A percentile compares a stretch with the other conserved stretches of the same genome.
Conservation (phyloP, 2,329 filamentous ascomycete species). For the Plectosphaerella plurivora region DNA sequence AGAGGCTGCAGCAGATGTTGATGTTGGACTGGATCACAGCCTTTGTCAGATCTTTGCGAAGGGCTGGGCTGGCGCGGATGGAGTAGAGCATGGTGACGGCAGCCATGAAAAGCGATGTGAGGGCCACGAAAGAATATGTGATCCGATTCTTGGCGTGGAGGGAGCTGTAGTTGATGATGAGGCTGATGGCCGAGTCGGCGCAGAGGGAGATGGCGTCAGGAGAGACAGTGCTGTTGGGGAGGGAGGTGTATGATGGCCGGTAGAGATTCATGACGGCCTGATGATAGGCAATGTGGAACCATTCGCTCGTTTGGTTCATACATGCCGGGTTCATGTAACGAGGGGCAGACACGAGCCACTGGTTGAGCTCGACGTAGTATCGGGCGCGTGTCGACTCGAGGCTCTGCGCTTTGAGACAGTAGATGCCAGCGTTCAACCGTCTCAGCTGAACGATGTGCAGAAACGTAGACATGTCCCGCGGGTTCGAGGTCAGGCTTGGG, state of each 20-base stretch:
- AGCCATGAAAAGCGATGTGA: constrained; percentile 21
- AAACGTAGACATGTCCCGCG: constrained; percentile 16
- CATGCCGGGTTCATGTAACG: constrained; percentile 15
- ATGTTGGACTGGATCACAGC: constrained; percentile 5
- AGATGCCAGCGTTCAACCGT: constrained; percentile 16
- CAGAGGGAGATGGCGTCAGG: constrained; percentile 9
- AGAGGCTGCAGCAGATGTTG: neutral
- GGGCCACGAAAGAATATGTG: constrained; percentile 20
- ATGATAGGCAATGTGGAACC: constrained; percentile 22
- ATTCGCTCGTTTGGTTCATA: constrained; percentile 19
- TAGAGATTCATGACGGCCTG: constrained; percentile 17
- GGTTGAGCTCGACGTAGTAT: constrained; percentile 8
- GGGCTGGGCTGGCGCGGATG: constrained; percentile 14
- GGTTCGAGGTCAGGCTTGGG: neutral
- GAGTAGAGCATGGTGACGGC: constrained; percentile 21
- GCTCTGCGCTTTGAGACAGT: constrained; percentile 12
- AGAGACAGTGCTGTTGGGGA: constrained; percentile 3
- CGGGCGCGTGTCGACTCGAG: constrained; percentile 1
- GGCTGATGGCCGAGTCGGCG: constrained; percentile 11
- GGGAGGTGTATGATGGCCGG: constrained; percentile 15
- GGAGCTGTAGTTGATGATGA: constrained; percentile 12
- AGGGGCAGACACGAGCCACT: constrained; percentile 18
- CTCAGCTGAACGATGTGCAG: constrained; percentile 19
- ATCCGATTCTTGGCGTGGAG: constrained; percentile 20
- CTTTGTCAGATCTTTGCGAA: constrained; percentile 4